Percentiles rank a stretch among this genome's conserved stretches.
Conservation (phyloP, 768 basidiomycete species). For the Gymnopilus junonius region DNA sequence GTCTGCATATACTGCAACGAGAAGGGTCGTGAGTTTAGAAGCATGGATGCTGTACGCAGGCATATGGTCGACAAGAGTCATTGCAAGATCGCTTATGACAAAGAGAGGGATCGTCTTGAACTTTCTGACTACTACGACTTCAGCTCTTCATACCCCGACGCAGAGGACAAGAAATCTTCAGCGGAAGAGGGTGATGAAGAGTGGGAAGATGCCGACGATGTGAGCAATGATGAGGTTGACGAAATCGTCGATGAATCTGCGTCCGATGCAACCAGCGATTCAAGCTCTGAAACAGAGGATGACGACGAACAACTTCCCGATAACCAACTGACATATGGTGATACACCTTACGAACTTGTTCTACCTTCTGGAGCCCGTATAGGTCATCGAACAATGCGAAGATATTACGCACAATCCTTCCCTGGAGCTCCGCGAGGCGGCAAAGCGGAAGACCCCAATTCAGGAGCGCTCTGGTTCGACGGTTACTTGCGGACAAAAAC, state of each 20-base stretch:
- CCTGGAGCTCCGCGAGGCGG: constrained; percentile 42
- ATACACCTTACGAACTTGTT: constrained; percentile 84
- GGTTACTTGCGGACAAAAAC: constrained; percentile 80
- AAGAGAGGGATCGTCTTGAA: constrained; percentile 79
- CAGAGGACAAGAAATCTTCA: constrained; percentile 41
- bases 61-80: constrained; percentile 98
- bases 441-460: constrained; percentile 65
- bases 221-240: constrained; percentile 48
- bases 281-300: constrained; percentile 30
- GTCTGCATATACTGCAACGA: constrained; percentile 92
- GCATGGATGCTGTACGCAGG: constrained; percentile 85
- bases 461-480: constrained; percentile 79
- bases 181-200: constrained; percentile 49
- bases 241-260: constrained; percentile 36
- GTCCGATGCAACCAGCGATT: constrained; percentile 21
- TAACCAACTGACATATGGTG: constrained; percentile 72
- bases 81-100: constrained; percentile 94
- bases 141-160: constrained; percentile 72
- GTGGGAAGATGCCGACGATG: constrained; percentile 48
- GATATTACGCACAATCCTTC: constrained; percentile 88
- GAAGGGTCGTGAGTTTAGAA: constrained; percentile 79
- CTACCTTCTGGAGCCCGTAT: constrained; percentile 92
- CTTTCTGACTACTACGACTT: constrained; percentile 96
- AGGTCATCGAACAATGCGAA: constrained; percentile 85
- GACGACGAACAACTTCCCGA: constrained; percentile 45